phyloP scores from a whole-genome alignment of 2,329 filamentous ascomycete genomes.

The Penicillium brevicompactum region DNA sequence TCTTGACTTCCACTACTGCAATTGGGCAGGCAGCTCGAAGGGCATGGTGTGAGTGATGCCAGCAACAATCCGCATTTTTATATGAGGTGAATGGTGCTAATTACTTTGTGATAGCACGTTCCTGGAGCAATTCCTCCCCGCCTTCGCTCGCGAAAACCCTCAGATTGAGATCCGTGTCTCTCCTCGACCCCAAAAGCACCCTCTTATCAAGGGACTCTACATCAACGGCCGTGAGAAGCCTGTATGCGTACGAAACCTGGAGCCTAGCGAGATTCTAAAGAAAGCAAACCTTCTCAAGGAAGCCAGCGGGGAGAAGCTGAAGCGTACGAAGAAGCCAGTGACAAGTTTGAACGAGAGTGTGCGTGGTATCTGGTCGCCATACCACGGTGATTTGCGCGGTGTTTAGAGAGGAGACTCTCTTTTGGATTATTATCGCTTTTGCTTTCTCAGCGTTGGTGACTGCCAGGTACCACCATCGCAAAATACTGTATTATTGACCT shows the following conservation, averaged over 20 bases:
- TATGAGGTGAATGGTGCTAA: neutral
- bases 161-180: slow-evolving; percentile 90
- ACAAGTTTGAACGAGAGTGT: slow-evolving; percentile 65
- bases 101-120: slow-evolving; percentile 62
- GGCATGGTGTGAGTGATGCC: slow-evolving; percentile 79
- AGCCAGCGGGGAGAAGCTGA: slow-evolving; percentile 52
- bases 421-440: slow-evolving; percentile 9
- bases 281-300: slow-evolving; percentile 63
- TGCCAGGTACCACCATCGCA: slow-evolving; percentile 17
- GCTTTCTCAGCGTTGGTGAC: slow-evolving; percentile 9
- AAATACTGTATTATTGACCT: slow-evolving; percentile 34
- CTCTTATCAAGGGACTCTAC: slow-evolving; percentile 84
- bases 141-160: slow-evolving; percentile 80
- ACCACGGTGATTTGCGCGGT: slow-evolving; percentile 58
- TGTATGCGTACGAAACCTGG: slow-evolving; percentile 85
- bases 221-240: slow-evolving; percentile 87
- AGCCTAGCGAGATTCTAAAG: slow-evolving; percentile 75
- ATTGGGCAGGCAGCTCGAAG: slow-evolving; percentile 87
- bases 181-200: slow-evolving; percentile 85
- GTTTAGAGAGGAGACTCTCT: slow-evolving; percentile 39
- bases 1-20: slow-evolving; percentile 95
- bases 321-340: slow-evolving; percentile 60
- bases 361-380: slow-evolving; percentile 66
- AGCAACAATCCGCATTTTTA: neutral
- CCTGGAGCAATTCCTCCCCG: slow-evolving; percentile 72